Conservation (phyloP, 2,329 filamentous ascomycete species). For the Stagonosporopsis cucurbitacearum region DNA sequence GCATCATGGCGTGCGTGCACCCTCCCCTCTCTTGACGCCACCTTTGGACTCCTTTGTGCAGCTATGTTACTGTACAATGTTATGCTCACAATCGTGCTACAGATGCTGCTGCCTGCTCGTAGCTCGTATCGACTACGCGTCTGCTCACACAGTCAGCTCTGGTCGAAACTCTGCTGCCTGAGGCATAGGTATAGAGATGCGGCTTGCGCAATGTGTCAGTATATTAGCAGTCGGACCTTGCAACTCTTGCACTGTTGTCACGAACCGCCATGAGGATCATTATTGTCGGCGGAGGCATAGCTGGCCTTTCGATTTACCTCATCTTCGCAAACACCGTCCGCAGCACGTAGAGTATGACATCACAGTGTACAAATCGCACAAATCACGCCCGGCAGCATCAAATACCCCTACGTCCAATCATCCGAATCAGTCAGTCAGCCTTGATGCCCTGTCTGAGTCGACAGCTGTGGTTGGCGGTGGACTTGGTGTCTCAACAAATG, state of each 20-base stretch:
- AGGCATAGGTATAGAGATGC: not conserved
- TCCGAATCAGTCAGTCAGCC: not conserved
- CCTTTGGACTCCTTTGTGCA: not conserved
- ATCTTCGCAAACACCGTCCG: constrained; percentile 35
- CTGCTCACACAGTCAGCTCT: not conserved
- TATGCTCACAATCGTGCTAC: not conserved
- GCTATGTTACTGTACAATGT: not conserved
- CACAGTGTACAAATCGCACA: constrained; percentile 3
- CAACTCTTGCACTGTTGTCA: not conserved
- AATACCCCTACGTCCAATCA: too few species aligned
- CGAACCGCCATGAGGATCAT: constrained; percentile 15
- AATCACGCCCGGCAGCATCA: not conserved
- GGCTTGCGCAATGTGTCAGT: too few species aligned
- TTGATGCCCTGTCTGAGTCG: constrained; percentile 1
- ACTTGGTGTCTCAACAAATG: constrained; percentile 40
- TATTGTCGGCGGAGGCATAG: constrained; percentile 25
- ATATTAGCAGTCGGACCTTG: not conserved
- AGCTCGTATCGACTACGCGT: not conserved
- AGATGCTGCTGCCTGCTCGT: constrained; percentile 2
- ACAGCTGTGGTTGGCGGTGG: constrained; percentile 21
- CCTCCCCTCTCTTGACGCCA: not conserved
- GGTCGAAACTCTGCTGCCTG: not conserved
- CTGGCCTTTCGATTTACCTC: constrained; percentile 30
- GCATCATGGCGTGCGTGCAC: too few species aligned
- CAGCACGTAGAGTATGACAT: constrained; percentile 22